A percentile compares a stretch with the other conserved stretches of the same genome.
Evolutionary conservation across 371 early-diverging fungal species (phyloP).

Genomic region (Syncephalastrum monosporum): DNA sequence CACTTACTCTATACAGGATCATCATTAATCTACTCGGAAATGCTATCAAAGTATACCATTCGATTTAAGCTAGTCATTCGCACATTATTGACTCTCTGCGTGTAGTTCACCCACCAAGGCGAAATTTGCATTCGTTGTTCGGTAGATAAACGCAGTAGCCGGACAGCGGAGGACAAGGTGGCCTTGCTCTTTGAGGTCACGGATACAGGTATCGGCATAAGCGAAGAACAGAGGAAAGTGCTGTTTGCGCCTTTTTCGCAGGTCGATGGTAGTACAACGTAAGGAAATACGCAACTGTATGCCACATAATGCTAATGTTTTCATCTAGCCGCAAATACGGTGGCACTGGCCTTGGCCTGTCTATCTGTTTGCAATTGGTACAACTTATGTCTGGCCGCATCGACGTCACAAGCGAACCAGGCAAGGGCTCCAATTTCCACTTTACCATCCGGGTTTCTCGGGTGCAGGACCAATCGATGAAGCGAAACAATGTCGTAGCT

Average conservation of each 20-base stretch:
- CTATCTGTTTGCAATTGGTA: slow-evolving; percentile 57
- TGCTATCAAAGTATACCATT: slow-evolving; percentile 29
- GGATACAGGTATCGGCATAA: slow-evolving; percentile 59
- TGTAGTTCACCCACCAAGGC: slow-evolving; percentile 57
- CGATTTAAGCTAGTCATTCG: background rate
- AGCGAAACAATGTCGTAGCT: slow-evolving; percentile 14
- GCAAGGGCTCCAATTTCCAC: slow-evolving; percentile 55
- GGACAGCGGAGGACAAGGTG: slow-evolving; percentile 9
- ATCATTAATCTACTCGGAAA: slow-evolving; percentile 42
- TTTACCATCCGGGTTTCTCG: slow-evolving; percentile 45
- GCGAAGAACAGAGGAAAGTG: slow-evolving; percentile 53
- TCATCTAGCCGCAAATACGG: slow-evolving; percentile 53
- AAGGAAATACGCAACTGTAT: slow-evolving; percentile 6
- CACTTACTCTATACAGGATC: slow-evolving; percentile 15
- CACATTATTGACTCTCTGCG: background rate
- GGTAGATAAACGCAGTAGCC: slow-evolving; percentile 22
- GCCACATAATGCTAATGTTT: background rate
- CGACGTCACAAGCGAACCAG: slow-evolving; percentile 52
- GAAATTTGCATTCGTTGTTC: slow-evolving; percentile 46
- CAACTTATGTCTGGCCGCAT: slow-evolving; percentile 57
- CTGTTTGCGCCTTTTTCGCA: slow-evolving; percentile 60
- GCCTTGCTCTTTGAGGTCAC: slow-evolving; percentile 37
- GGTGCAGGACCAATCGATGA: slow-evolving; percentile 25
- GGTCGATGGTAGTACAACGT: slow-evolving; percentile 60
- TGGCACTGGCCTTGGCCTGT: slow-evolving; percentile 63